Conservation (phyloP, 768 basidiomycete species). For the Phaffia australis region DNA sequence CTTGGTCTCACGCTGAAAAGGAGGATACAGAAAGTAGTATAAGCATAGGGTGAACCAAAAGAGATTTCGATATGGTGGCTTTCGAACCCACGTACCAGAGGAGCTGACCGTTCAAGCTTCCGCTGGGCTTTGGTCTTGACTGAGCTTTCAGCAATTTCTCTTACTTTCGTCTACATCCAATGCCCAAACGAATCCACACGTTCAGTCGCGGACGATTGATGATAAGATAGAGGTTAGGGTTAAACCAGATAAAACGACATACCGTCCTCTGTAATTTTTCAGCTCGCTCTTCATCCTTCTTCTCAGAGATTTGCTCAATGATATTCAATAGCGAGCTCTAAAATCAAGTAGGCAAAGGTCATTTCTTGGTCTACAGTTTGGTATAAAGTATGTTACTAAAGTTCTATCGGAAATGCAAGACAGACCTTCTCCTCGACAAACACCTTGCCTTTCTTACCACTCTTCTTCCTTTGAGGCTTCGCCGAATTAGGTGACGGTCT, state of each 20-base stretch:
- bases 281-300: constrained; percentile 20
- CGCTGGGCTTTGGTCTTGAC: constrained; percentile 23
- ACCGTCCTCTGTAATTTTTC: constrained; percentile 16
- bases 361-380: no score
- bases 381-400: neutral
- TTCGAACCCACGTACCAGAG: constrained; percentile 11
- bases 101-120: constrained; percentile 23
- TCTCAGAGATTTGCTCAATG: constrained; percentile 15
- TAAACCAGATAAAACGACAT: neutral
- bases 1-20: constrained; percentile 18
- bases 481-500: no score
- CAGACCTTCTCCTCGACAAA: constrained; percentile 25
- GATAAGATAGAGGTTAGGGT: neutral
- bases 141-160: neutral
- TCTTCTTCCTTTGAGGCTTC: neutral
- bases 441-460: constrained; percentile 26
- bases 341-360: neutral
- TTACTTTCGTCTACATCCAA: neutral
- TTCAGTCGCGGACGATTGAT: no score
- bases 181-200: no score
- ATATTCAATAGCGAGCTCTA: constrained; percentile 21
- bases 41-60: neutral
- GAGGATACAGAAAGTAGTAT: no score
- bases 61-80: no score
- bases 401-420: neutral